A percentile compares a stretch with the other conserved stretches of the same genome.
phyloP scores from a whole-genome alignment of 1,284 basidiomycete species.

The Ceratobasidium sp. region DNA sequence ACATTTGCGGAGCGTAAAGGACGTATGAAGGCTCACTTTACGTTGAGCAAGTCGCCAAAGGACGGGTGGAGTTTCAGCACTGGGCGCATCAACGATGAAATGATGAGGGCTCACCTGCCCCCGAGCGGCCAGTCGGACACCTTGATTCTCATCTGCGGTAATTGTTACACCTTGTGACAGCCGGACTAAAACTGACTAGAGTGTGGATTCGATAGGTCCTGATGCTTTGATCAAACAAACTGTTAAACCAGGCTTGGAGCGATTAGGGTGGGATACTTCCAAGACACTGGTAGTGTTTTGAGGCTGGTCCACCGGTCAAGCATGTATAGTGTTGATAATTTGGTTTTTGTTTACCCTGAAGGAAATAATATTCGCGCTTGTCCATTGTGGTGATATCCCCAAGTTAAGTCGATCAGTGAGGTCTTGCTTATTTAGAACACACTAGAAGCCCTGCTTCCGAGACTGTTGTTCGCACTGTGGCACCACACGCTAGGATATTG shows the following conservation, averaged over 20 bases:
- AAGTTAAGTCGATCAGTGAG: too few relatives aligned
- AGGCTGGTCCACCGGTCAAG: too few relatives aligned
- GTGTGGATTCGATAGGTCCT: slow-evolving; percentile 47
- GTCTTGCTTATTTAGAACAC: too few relatives aligned
- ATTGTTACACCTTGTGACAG: too few relatives aligned
- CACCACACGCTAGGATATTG: too few relatives aligned
- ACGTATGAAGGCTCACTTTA: slow-evolving; percentile 59
- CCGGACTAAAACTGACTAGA: too few relatives aligned
- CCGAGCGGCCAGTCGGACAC: slow-evolving; percentile 50
- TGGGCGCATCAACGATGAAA: slow-evolving; percentile 56
- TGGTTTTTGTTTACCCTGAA: too few relatives aligned
- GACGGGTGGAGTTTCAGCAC: slow-evolving; percentile 54
- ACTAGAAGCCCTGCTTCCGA: too few relatives aligned
- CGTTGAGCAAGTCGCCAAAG: slow-evolving; percentile 51
- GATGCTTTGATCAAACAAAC: slow-evolving; percentile 53
- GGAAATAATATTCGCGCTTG: too few relatives aligned
- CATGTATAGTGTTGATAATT: too few relatives aligned
- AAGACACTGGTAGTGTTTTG: slow-evolving; percentile 48
- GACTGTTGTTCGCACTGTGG: too few relatives aligned
- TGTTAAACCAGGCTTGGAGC: slow-evolving; percentile 46
- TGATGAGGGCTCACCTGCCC: slow-evolving; percentile 56
- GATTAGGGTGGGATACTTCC: slow-evolving; percentile 49
- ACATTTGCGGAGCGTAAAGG: slow-evolving; percentile 48
- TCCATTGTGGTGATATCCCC: too few relatives aligned
- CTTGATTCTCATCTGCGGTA: slow-evolving; percentile 61